phyloP scores from a whole-genome alignment of 2,329 filamentous ascomycete genomes.

The Zymoseptoria ardabiliae region DNA sequence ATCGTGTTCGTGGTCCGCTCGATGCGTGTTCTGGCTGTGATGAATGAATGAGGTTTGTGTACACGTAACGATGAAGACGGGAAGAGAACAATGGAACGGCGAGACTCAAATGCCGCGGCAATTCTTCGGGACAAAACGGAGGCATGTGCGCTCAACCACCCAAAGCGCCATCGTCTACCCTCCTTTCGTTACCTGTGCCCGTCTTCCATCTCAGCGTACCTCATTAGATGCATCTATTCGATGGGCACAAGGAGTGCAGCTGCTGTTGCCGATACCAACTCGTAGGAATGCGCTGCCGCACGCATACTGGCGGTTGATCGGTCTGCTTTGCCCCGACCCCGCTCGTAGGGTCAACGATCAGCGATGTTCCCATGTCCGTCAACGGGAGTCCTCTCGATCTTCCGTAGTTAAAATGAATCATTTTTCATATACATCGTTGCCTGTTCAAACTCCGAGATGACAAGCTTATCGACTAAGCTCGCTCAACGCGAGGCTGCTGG shows the following conservation, averaged over 20 bases:
- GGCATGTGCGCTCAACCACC: background rate
- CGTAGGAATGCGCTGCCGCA: background rate
- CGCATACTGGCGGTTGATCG: background rate
- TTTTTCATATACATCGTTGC: background rate
- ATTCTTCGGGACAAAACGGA: background rate
- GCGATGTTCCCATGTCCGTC: background rate
- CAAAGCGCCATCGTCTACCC: background rate
- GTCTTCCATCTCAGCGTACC: background rate
- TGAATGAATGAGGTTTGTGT: background rate
- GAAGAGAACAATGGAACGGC: background rate
- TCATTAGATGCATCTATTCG: background rate
- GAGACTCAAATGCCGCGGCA: background rate
- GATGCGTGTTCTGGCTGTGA: background rate
- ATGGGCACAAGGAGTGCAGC: background rate
- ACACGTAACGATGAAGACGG: background rate
- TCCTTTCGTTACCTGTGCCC: background rate
- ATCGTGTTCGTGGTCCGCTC: background rate
- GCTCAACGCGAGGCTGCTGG: constrained; percentile 34
- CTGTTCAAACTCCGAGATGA: constrained; percentile 26
- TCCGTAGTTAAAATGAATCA: background rate
- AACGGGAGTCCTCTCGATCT: background rate
- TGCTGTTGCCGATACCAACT: background rate
- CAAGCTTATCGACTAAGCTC: constrained; percentile 36
- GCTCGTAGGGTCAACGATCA: background rate
- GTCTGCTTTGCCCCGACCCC: background rate